Base-by-base conservation (phyloP, 768 basidiomycete genomes). In the Boletus subparvulus region DNA sequence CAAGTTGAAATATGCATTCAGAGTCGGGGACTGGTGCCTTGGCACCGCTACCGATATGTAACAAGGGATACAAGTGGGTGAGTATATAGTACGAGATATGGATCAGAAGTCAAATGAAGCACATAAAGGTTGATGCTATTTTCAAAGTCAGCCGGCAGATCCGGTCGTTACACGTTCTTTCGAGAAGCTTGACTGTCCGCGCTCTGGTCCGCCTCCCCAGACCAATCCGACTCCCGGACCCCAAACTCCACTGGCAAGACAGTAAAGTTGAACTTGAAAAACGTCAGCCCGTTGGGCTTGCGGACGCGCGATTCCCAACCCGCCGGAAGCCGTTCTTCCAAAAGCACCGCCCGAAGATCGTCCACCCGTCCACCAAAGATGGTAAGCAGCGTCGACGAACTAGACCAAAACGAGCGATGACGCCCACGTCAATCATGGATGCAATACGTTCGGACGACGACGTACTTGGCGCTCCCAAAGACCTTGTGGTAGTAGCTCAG, bases 381-480 rank as follows among this genome's bases (percentile, higher is more conserved):
- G 1, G 80, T 81, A 11, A 90, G 71, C 54, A 93, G 59, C 2
- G 88, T 87, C 1, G 87, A 83, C 0, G 85, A 80, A 69, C 87
- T 90, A 59, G 55, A 2, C 30, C 40, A 41, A 36, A 53, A 42
- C 26, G 32, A 17, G 3, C 3, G 17, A 4, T 24, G 16, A 4
- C 28, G 7, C 21, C 11, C 3, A 28, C 24, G 40, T 44, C 12
- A 45, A 40, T 50, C 16, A 10, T 32, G 30, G 28, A 5, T 8
- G 28, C 28, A 32, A 28, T 28, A 28, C 26, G 26, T 32, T 32
- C 5, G 3, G 30, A 32, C 30, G 3, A 21, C 3, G 14, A 75
- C 83, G 51, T 63, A 90, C 88, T 90, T 89, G 36, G 86, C 65
- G 48, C 83, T 83, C 4, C 85, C 86, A 64, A 92, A 90, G 30